Evolutionary conservation across 768 basidiomycete species (phyloP).

Genomic region (Cytidiella melzeri): DNA sequence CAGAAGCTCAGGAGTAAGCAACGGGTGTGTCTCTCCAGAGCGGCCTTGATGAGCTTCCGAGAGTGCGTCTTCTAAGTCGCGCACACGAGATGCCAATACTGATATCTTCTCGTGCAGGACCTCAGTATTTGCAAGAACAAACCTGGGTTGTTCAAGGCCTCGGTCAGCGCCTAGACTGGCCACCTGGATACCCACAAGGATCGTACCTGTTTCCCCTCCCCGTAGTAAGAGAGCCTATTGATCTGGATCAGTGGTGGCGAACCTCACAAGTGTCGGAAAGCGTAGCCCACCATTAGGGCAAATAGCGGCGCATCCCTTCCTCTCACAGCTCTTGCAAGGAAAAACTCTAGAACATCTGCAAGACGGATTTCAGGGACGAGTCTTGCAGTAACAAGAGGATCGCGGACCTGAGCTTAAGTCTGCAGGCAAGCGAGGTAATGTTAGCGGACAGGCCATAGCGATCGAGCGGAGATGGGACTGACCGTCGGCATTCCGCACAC

Average conservation of each 20-base stretch:
- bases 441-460: conserved; percentile 11
- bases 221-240: conserved; percentile 58
- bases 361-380: conserved; percentile 7
- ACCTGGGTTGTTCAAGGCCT: conserved; percentile 37
- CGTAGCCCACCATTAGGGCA: conserved; percentile 47
- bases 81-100: conserved; percentile 65
- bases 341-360: conserved; percentile 57
- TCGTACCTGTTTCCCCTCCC: conserved; percentile 65
- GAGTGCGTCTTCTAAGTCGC: conserved; percentile 71
- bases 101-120: conserved; percentile 80
- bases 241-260: conserved; percentile 13
- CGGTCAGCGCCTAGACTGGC: conserved; percentile 1
- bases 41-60: conserved; percentile 42
- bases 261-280: background rate
- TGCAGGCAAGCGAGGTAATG: conserved; percentile 23
- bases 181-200: conserved; percentile 9
- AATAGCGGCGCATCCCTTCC: conserved; percentile 44
- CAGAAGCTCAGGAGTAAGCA: conserved; percentile 55
- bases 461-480: conserved; percentile 13
- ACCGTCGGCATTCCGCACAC: conserved; percentile 70
- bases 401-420: conserved; percentile 62
- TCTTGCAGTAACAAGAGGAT: conserved; percentile 9
- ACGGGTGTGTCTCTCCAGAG: conserved; percentile 47
- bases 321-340: conserved; percentile 43
- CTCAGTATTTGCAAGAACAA: conserved; percentile 69